phyloP scores from a whole-genome alignment of 2,329 filamentous ascomycete species.

The Lachnellula occidentalis region DNA sequence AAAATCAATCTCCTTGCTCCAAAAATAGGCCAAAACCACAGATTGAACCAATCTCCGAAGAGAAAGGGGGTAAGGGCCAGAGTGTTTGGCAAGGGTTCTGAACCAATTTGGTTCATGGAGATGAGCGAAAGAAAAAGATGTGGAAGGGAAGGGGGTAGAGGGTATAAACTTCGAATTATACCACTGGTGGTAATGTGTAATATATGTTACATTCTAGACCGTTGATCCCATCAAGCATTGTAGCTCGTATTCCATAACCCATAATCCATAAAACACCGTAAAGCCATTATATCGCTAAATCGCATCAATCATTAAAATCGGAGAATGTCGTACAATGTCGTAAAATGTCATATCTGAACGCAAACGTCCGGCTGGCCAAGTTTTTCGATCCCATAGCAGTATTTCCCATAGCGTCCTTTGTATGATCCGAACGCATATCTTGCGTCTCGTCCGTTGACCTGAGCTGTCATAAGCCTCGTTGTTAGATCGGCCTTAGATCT shows the following conservation, averaged over 20 bases:
- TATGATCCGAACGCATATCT: slow-evolving; percentile 28
- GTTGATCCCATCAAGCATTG: neutral
- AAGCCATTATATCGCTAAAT: neutral
- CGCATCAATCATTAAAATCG: neutral
- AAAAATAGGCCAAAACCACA: slow-evolving; percentile 80
- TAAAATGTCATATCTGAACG: neutral
- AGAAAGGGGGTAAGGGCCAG: slow-evolving; percentile 63
- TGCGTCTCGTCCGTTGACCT: slow-evolving; percentile 14
- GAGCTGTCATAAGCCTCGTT: slow-evolving; percentile 48
- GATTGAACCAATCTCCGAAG: slow-evolving; percentile 36
- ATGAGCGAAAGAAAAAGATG: neutral
- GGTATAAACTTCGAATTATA: neutral
- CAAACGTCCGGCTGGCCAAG: slow-evolving; percentile 16
- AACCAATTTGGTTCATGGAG: neutral
- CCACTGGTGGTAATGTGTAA: neutral
- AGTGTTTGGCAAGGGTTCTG: slow-evolving; percentile 67
- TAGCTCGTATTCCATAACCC: neutral
- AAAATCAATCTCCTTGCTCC: slow-evolving; percentile 65
- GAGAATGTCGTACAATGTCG: neutral
- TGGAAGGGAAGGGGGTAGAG: neutral
- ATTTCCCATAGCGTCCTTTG: slow-evolving; percentile 21
- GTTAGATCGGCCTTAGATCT: slow-evolving; percentile 63
- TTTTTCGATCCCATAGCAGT: slow-evolving; percentile 27
- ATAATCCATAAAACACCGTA: neutral
- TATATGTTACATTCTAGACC: neutral